Base-by-base conservation (phyloP, 2,329 filamentous ascomycete genomes). In the Fusarium nelsonii region DNA sequence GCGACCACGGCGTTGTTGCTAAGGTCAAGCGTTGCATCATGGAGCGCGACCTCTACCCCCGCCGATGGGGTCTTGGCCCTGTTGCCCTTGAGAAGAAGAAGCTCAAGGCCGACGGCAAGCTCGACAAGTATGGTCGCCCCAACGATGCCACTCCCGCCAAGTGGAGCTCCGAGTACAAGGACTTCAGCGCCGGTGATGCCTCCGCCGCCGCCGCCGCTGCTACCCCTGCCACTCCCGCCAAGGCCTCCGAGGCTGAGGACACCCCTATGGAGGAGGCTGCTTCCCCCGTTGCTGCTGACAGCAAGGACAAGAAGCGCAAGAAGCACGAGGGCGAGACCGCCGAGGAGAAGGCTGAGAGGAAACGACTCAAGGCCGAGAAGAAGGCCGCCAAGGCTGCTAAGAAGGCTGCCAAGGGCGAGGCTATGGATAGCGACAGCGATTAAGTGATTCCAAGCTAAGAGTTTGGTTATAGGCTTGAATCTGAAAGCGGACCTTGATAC, bases 11-110 rank as follows among this genome's bases (percentile, higher is more conserved):
- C 75, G 94, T 97, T 62, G 95, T 98, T 63, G 96, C 96, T 75
- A 98, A 97, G 87, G 93, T 99, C 80, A 99, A 99, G 91, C 91
- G 96, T 76, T 97, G 94, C 82, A 99, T 99, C 82, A 99, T 99
- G 96, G 96, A 99, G 87, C 92, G 96, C 76, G 96, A 98, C 80
- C 87, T 98, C 63, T 99, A 99, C 87, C 96, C 96, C 69, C 89
- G 94, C 80, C 87, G 95, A 85, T 99, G 96, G 96, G 96, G 96
- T 72, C 89, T 98, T 78, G 96, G 96, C 67, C 95, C 96, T 54
- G 91, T 95, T 64, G 96, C 96, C 50, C 84, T 91, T 49, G 94
- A 98, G 87, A 99, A 99, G 90, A 99, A 99, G 92, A 97, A 98
- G 89, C 90, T 99, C 86, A 98, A 98, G 90, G 93, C 94, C 54